Percentiles rank a stretch among this genome's conserved stretches.
Conservation (phyloP, 2,329 filamentous ascomycete species). For the Juglanconis oblonga region DNA sequence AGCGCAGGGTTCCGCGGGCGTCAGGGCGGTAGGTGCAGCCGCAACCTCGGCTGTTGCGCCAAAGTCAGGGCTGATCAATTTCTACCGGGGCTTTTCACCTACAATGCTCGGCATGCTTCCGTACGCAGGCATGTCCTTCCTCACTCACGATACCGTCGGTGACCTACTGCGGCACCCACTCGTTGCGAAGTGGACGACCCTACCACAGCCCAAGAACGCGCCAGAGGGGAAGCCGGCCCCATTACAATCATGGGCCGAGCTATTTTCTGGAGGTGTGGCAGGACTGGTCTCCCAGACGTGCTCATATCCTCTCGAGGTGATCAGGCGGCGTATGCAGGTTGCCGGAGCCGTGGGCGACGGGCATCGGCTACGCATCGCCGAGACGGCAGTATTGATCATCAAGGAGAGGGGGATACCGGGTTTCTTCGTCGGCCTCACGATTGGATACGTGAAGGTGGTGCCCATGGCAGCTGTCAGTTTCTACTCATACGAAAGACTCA, state of each 20-base stretch:
- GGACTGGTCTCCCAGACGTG: constrained; percentile 87
- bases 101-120: constrained; percentile 94
- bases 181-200: constrained; percentile 70
- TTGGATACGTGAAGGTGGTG: constrained; percentile 92
- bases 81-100: constrained; percentile 90
- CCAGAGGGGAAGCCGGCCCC: constrained; percentile 63
- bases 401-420: constrained; percentile 73
- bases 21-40: constrained; percentile 40
- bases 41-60: constrained; percentile 50
- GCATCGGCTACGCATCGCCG: constrained; percentile 69
- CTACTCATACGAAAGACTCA: constrained; percentile 64
- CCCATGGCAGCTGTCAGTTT: constrained; percentile 77
- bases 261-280: constrained; percentile 78
- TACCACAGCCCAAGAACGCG: constrained; percentile 57
- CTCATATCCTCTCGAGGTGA: constrained; percentile 91
- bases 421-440: constrained; percentile 89
- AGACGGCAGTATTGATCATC: constrained; percentile 75
- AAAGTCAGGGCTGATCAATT: constrained; percentile 74
- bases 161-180: constrained; percentile 73
- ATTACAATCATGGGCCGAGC: constrained; percentile 81
- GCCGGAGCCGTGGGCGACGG: constrained; percentile 92
- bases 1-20: constrained; percentile 32
- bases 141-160: constrained; percentile 87
- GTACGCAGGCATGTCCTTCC: constrained; percentile 92
- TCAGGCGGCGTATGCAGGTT: constrained; percentile 92